Evolutionary conservation across 2,329 filamentous ascomycete genomes (phyloP).

Genomic region (Hypoxylon sp.): DNA sequence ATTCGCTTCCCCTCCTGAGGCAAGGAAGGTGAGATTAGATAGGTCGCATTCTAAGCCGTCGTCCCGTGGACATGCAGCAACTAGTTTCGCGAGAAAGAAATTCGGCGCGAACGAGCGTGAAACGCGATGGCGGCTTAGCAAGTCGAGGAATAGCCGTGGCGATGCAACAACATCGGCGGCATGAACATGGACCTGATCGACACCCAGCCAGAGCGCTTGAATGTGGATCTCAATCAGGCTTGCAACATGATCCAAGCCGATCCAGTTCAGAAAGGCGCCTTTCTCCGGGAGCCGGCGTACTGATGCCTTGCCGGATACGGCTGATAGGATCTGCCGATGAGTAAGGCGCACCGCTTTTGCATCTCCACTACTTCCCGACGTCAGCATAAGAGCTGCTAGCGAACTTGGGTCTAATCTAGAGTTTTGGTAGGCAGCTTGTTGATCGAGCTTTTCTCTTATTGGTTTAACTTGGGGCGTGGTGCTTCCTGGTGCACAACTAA

Average conservation of each 20-base stretch:
- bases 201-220: conserved; percentile 59
- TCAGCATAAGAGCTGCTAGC: conserved; percentile 61
- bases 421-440: not conserved
- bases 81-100: conserved; percentile 54
- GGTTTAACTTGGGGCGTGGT: not conserved
- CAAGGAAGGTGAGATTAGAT: conserved; percentile 52
- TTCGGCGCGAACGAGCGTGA: conserved; percentile 62
- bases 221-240: conserved; percentile 67
- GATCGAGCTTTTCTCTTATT: not conserved
- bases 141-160: conserved; percentile 59
- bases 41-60: conserved; percentile 48
- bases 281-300: conserved; percentile 47
- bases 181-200: conserved; percentile 63
- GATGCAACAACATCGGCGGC: conserved; percentile 58
- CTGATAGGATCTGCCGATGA: conserved; percentile 60
- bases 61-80: conserved; percentile 1
- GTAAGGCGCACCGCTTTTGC: conserved; percentile 64
- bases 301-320: conserved; percentile 59
- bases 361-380: conserved; percentile 66
- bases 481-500: not conserved
- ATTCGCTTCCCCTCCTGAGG: conserved; percentile 65
- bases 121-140: conserved; percentile 59
- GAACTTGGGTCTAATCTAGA: too few relatives aligned
- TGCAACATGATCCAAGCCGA: conserved; percentile 68
- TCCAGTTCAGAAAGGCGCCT: conserved; percentile 63